Conservation (phyloP, 805 yeast species). For the Metschnikowia koreensis region DNA sequence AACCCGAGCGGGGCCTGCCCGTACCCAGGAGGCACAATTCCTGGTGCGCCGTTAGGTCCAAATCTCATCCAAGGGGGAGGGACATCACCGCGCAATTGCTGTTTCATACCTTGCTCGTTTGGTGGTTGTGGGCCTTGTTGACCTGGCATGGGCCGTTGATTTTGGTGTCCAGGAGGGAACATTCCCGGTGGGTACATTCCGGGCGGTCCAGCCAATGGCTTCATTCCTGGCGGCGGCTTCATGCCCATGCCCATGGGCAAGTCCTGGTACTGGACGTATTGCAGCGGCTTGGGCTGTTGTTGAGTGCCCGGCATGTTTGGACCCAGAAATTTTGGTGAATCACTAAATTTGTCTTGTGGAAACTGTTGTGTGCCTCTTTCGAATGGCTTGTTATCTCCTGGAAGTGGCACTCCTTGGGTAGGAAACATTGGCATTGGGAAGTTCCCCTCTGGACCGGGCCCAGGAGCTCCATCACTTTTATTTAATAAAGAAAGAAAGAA, state of each 20-base stretch:
- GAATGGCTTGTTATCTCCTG: background rate
- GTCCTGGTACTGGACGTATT: conserved; percentile 3
- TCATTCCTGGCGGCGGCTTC: conserved; percentile 7
- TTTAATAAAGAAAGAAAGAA: conserved; percentile 49
- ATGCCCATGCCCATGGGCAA: conserved; percentile 4
- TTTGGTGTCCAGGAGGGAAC: conserved; percentile 30
- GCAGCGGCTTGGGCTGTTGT: conserved; percentile 1
- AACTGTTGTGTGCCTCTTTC: background rate
- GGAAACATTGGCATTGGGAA: background rate
- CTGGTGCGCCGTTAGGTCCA: conserved; percentile 9
- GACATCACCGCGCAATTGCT: conserved; percentile 3
- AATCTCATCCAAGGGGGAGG: conserved; percentile 19
- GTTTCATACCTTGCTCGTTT: conserved; percentile 2
- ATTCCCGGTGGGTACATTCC: conserved; percentile 33
- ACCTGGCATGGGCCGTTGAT: conserved; percentile 9
- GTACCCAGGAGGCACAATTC: conserved; percentile 7
- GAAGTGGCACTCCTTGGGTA: background rate
- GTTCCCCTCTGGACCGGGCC: background rate
- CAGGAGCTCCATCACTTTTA: conserved; percentile 24
- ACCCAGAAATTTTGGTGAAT: background rate
- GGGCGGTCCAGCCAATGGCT: conserved; percentile 11
- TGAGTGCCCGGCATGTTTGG: background rate
- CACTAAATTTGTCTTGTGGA: background rate
- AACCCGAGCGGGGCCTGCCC: conserved; percentile 7
- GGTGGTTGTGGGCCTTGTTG: conserved; percentile 14